phyloP scores from a whole-genome alignment of 176 grass and related monocot genomes.

The Lolium perenne region DNA sequence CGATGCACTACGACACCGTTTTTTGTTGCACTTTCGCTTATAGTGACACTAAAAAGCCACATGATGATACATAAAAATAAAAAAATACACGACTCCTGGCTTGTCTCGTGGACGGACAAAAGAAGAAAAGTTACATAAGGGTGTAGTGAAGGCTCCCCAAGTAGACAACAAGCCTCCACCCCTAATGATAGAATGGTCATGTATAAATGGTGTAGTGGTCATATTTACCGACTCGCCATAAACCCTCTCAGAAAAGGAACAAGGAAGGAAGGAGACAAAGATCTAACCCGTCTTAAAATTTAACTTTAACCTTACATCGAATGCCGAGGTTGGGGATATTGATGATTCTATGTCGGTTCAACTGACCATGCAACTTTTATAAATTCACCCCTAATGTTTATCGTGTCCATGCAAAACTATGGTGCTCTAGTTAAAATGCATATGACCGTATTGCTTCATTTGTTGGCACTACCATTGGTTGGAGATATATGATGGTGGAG shows the following conservation, averaged over 20 bases:
- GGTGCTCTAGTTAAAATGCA: background rate
- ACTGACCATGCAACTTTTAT: background rate
- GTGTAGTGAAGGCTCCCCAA: no score
- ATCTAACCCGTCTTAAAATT: background rate
- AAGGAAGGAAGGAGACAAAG: background rate
- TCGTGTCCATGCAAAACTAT: background rate
- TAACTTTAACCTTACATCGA: background rate
- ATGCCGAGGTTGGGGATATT: no score
- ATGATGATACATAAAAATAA: background rate
- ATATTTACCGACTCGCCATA: background rate
- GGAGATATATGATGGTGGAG: background rate
- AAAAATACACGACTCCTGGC: no score
- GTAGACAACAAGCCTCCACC: no score
- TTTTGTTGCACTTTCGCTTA: background rate
- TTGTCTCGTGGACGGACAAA: no score
- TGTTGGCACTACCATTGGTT: background rate
- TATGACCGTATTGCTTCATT: background rate
- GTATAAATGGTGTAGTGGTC: background rate
- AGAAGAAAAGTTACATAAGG: no score
- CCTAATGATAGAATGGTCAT: background rate
- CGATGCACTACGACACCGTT: background rate
- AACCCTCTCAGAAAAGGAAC: background rate
- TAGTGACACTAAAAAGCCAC: background rate
- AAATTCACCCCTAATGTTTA: background rate
- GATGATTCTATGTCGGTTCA: background rate